Base-by-base conservation (phyloP, 306 rosid species). In the Cyamopsis tetragonoloba region DNA sequence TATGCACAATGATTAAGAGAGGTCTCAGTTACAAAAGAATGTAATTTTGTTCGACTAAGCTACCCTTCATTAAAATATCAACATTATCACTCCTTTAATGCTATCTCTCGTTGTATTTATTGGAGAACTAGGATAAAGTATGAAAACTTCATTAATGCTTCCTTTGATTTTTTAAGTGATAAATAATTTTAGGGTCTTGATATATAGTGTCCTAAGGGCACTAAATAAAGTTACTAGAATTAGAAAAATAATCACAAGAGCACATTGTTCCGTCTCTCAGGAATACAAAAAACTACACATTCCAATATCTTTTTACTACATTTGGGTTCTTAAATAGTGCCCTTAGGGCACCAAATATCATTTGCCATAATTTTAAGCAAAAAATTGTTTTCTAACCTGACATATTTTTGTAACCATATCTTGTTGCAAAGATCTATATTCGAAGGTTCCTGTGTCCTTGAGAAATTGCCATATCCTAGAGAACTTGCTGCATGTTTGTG, bases 371-470 rank as follows among this genome's bases (percentile, higher is more conserved):
- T 6, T 47, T 48, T 32, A 31, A 65, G 31, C 20, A 31, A 30
- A 19, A 3, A 4, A 11, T n/a, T 11, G 4, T 47, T 66, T 47
- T 19, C 18, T 11, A 2, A 66, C 30, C 31, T 35, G 26, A 7
- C 7, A 15, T 44, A 13, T 28, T 30, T 50, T 67, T 7, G 7
- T 32, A 18, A 59, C 22, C 50, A 18, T 11, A 50, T 11, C 42
- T 39, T 68, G 50, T 66, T 68, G 37, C 39, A 76, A 51, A 53
- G 6, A 56, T 56, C 22, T 51, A 5, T 51, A n/a, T n/a, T n/a
- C n/a, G n/a, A n/a, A n/a, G n/a, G n/a, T n/a, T n/a, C n/a, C n/a
- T n/a, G n/a, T n/a, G n/a, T n/a, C n/a, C n/a, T n/a, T n/a, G n/a
- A n/a, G n/a, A n/a, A n/a, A n/a, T n/a, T n/a, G n/a, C n/a, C 58